These are phyloP conservation scores for Cryptosporidium baileyi DNA, from an alignment of 169 alveolate genomes.

Conservation along the genomic window DNA sequence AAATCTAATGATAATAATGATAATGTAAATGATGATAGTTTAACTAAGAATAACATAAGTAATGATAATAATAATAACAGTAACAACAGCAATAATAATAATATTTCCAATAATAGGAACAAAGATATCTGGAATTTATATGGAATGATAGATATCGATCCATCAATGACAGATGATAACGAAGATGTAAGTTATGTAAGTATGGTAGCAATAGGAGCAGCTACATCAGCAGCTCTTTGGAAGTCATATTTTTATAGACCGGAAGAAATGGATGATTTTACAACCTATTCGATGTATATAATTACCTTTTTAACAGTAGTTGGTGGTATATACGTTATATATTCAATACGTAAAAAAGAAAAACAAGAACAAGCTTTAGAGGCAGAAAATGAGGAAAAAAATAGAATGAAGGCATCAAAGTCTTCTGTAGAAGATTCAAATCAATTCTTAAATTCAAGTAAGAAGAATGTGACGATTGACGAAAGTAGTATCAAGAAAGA, in stretches of 20 bases:
- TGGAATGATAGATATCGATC: slow-evolving; percentile 54
- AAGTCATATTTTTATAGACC: slow-evolving; percentile 62
- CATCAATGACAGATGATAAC: slow-evolving; percentile 5
- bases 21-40: neutral
- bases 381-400: neutral
- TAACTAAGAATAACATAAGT: neutral
- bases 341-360: slow-evolving; percentile 39
- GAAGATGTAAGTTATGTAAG: slow-evolving; percentile 53
- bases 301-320: slow-evolving; percentile 48
- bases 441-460: neutral
- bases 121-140: slow-evolving; percentile 55
- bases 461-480: neutral
- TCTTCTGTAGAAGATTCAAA: neutral
- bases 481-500: neutral
- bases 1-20: too few relatives aligned
- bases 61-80: neutral
- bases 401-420: too few relatives aligned
- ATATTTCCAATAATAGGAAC: neutral
- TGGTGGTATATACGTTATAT: slow-evolving; percentile 48
- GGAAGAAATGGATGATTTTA: slow-evolving; percentile 64
- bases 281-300: slow-evolving; percentile 62
- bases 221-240: slow-evolving; percentile 69
- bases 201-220: slow-evolving; percentile 70
- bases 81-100: neutral
- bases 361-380: neutral